Evolutionary conservation across 202 grass and related monocot genomes (phyloP).

Genomic region (Saccharum hybrid): DNA sequence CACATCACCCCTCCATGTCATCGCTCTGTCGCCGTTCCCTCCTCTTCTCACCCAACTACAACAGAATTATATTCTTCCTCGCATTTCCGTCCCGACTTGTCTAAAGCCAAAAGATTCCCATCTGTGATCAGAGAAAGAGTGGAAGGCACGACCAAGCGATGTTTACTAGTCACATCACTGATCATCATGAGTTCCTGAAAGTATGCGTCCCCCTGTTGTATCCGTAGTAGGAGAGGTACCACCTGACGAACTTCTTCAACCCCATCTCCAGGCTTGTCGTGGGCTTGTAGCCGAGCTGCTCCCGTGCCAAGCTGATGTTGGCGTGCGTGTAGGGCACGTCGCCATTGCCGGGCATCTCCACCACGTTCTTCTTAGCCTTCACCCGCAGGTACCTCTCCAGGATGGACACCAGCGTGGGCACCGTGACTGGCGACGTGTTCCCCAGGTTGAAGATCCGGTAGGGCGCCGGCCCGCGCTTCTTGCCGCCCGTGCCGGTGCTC

Average conservation of each 20-base stretch:
- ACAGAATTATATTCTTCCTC: background rate
- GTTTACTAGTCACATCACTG: background rate
- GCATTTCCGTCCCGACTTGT: no score
- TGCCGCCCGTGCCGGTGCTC: conserved; percentile 72
- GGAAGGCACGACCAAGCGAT: background rate
- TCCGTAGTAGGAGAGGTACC: conserved; percentile 92
- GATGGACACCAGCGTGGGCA: conserved; percentile 71
- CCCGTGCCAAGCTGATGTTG: conserved; percentile 70
- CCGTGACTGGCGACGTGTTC: conserved; percentile 87
- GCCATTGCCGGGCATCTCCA: conserved; percentile 93
- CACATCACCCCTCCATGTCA: background rate
- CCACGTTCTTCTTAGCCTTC: conserved; percentile 69
- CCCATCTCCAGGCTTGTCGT: conserved; percentile 75
- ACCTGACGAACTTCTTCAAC: conserved; percentile 89
- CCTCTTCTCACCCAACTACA: conserved; percentile 1
- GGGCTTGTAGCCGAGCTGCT: conserved; percentile 79
- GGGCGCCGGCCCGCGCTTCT: conserved; percentile 67
- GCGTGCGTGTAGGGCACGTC: conserved; percentile 92
- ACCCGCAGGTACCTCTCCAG: conserved; percentile 67
- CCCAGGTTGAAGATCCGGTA: conserved; percentile 94
- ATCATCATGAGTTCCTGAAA: conserved; percentile 47
- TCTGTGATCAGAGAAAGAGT: conserved; percentile 8
- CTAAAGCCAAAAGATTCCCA: background rate
- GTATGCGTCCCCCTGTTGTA: conserved; percentile 52
- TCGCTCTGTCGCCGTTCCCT: background rate